Evolutionary conservation across 495 filamentous ascomycete species (phyloP).

Genomic region (Acidomyces sp.): DNA sequence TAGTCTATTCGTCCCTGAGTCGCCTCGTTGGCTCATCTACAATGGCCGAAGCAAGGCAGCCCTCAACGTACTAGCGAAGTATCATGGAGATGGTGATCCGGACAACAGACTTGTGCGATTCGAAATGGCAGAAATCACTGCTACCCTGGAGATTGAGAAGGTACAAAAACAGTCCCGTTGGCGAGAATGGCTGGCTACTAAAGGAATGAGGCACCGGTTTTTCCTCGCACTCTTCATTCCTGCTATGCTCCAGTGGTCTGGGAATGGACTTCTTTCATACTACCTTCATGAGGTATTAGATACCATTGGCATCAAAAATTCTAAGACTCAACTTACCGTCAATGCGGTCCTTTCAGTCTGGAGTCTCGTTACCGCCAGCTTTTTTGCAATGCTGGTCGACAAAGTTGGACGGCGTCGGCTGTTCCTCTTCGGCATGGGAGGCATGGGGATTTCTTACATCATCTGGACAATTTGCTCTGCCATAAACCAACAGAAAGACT

Average conservation of each 20-base stretch:
- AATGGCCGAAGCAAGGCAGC: slow-evolving; percentile 13
- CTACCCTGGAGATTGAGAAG: slow-evolving; percentile 19
- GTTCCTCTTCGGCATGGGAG: slow-evolving; percentile 45
- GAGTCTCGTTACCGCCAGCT: slow-evolving; percentile 51
- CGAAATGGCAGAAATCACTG: slow-evolving; percentile 16
- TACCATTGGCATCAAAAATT: slow-evolving; percentile 36
- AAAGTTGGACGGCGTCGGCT: slow-evolving; percentile 50
- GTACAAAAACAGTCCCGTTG: slow-evolving; percentile 46
- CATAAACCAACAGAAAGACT: slow-evolving; percentile 31
- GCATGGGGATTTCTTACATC: slow-evolving; percentile 45
- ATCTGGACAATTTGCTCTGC: slow-evolving; percentile 36
- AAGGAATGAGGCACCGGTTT: slow-evolving; percentile 38
- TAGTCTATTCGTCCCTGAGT: slow-evolving; percentile 28
- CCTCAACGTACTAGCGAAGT: slow-evolving; percentile 12
- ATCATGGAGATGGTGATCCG: slow-evolving; percentile 16
- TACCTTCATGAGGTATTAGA: slow-evolving; percentile 38
- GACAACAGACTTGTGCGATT: slow-evolving; percentile 15
- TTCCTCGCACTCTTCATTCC: slow-evolving; percentile 47
- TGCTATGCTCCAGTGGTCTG: slow-evolving; percentile 55
- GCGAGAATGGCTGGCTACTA: slow-evolving; percentile 22
- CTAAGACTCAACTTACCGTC: slow-evolving; percentile 45
- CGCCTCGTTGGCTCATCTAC: slow-evolving; percentile 33
- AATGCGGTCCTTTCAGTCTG: slow-evolving; percentile 54
- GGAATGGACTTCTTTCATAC: slow-evolving; percentile 43
- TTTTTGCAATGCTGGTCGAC: slow-evolving; percentile 55